Conservation (phyloP, 73 alveolate species). For the Tetrahymena elliotti region DNA sequence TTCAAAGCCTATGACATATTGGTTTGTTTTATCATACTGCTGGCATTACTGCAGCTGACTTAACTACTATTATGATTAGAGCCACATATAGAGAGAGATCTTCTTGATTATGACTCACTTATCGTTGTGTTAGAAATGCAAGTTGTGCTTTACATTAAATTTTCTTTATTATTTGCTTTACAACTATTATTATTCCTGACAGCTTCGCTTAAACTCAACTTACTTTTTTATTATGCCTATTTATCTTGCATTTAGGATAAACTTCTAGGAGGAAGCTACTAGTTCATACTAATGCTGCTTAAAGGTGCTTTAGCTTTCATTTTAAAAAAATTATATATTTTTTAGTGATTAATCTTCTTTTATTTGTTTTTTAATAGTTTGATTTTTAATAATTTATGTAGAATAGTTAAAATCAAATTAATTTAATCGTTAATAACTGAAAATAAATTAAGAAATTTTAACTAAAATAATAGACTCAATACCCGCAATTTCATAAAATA, state of each 20-base stretch:
- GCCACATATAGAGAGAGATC: neutral
- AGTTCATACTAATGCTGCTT: neutral
- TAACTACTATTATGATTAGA: neutral
- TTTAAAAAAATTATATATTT: neutral
- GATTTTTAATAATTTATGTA: neutral
- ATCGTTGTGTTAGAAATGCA: neutral
- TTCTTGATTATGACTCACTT: neutral
- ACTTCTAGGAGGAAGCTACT: neutral
- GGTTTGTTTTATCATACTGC: neutral
- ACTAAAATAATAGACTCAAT: too few relatives aligned
- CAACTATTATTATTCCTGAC: neutral
- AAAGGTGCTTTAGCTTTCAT: neutral
- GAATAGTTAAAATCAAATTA: neutral
- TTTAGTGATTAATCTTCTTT: neutral
- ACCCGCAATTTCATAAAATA: neutral
- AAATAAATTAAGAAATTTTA: neutral
- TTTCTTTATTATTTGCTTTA: neutral
- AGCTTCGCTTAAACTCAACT: neutral
- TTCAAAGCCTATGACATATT: neutral
- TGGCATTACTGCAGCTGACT: neutral
- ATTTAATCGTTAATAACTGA: neutral
- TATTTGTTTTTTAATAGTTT: neutral
- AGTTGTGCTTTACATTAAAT: neutral
- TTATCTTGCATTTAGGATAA: neutral
- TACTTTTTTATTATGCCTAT: neutral